Base-by-base conservation (phyloP, 257 asterid species). In the Apocynum venetum region DNA sequence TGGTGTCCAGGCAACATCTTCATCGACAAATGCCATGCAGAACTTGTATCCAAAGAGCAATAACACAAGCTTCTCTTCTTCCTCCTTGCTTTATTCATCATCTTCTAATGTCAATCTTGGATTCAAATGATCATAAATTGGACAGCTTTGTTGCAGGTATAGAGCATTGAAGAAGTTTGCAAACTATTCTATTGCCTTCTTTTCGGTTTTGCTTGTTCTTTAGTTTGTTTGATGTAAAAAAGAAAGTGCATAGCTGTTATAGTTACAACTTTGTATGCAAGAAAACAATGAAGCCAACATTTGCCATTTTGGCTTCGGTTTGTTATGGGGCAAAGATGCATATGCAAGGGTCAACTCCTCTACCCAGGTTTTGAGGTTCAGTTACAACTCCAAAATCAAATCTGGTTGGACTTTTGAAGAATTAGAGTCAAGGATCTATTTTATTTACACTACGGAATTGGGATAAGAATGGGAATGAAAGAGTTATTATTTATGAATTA, bases 21-120 rank as follows among this genome's bases (percentile, higher is more conserved):
- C 89, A 35, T 82, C 88, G 8, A 76, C 82, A 44, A 73, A 73
- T 59, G 80, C 70, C 46, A 79, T 19, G 20, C 55, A 71, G 53
- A 83, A 76, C 47, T 19, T 83, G 82, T 66, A 53, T n/a, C 80
- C 80, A 4, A 78, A 78, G 67, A 82, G 88, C 80, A 76, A 73
- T 51, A 84, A 84, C 68, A 49, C 88, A 68, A 86, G 89, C 74
- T 84, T 86, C 83, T 80, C 85, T 3, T 86, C 85, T 19, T 83
- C 89, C 25, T 82, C 89, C 13, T 68, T 84, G 80, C 82, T 84
- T 25, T 84, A 84, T 75, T 86, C 86, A 71, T 82, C 84, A 40
- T 72, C 81, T 53, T 82, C 87, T 55, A 25, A 17, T 81, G 65
- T 59, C 52, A 83, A 79, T 69, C 74, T 25, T 43, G 82, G 83